phyloP scores from a whole-genome alignment of 257 asterid genomes.

The Ilex asprella region DNA sequence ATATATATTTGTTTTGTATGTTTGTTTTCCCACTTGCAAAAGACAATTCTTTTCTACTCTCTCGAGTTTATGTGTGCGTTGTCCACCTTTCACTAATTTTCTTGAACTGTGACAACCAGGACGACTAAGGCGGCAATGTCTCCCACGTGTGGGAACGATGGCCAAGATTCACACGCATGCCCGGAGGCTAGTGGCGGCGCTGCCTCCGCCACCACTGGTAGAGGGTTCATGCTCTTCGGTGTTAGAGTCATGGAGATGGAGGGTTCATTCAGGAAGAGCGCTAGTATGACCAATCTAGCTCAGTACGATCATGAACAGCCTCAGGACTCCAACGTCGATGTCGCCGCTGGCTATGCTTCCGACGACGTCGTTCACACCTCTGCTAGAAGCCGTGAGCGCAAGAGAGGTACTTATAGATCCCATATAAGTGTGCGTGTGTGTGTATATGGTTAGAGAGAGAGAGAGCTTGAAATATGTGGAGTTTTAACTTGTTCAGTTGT shows the following conservation, averaged over 20 bases:
- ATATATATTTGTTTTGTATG: no score
- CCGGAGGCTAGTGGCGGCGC: constrained; percentile 32
- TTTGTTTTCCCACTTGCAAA: no score
- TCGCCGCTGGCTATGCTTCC: constrained; percentile 75
- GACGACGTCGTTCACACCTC: constrained; percentile 95
- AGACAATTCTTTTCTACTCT: no score
- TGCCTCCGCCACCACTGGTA: constrained; percentile 9
- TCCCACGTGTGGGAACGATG: constrained; percentile 29
- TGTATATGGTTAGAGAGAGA: not conserved
- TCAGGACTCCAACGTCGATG: constrained; percentile 48
- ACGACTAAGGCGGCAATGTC: constrained; percentile 29
- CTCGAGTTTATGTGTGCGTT: no score
- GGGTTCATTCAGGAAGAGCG: constrained; percentile 74
- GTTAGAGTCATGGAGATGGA: constrained; percentile 83
- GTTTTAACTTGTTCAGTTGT: no score
- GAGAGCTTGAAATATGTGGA: not conserved
- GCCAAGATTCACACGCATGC: constrained; percentile 28
- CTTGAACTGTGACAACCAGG: constrained; percentile 4
- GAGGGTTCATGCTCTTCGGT: constrained; percentile 90
- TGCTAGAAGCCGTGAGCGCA: constrained; percentile 70
- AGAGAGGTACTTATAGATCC: constrained; percentile 47
- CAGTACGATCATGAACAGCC: constrained; percentile 47
- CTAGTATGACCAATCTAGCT: constrained; percentile 82
- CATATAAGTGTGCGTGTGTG: not conserved
- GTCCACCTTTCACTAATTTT: not conserved